Percentiles rank a stretch among this genome's conserved stretches.
Conservation (phyloP, 169 alveolate species). For the Plasmodium cynomolgi region DNA sequence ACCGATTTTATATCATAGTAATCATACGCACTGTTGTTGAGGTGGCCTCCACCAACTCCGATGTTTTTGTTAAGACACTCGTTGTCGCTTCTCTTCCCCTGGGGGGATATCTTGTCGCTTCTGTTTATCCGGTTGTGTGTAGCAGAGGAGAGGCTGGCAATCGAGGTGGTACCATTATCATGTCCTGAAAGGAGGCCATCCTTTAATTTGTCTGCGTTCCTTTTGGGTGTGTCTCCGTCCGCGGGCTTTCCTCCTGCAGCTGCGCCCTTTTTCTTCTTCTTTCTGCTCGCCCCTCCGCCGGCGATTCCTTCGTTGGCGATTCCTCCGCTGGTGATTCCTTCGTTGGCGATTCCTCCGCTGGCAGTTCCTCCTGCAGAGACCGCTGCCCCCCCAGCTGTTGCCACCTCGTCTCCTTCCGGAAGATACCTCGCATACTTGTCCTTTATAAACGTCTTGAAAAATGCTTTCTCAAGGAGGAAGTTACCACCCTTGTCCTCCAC, state of each 20-base stretch:
- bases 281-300: not conserved
- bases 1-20: constrained; percentile 19
- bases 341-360: no score
- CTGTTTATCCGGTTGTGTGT: not conserved
- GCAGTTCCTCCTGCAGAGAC: not conserved
- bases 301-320: no score
- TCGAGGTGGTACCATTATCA: not conserved
- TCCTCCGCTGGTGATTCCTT: no score
- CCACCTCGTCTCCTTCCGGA: not conserved
- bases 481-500: constrained; percentile 25
- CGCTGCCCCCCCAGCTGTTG: not conserved
- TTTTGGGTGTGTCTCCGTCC: not conserved
- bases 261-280: not conserved
- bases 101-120: not conserved
- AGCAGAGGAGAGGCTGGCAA: not conserved
- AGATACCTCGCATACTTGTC: constrained; percentile 58
- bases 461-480: constrained; percentile 13
- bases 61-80: not conserved
- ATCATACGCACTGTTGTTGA: constrained; percentile 14
- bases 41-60: not conserved
- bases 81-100: not conserved
- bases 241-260: not conserved
- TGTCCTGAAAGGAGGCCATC: not conserved
- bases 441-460: constrained; percentile 30
- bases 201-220: not conserved